Conservation (phyloP, 306 rosid species). For the Elaeagnus macrophylla region DNA sequence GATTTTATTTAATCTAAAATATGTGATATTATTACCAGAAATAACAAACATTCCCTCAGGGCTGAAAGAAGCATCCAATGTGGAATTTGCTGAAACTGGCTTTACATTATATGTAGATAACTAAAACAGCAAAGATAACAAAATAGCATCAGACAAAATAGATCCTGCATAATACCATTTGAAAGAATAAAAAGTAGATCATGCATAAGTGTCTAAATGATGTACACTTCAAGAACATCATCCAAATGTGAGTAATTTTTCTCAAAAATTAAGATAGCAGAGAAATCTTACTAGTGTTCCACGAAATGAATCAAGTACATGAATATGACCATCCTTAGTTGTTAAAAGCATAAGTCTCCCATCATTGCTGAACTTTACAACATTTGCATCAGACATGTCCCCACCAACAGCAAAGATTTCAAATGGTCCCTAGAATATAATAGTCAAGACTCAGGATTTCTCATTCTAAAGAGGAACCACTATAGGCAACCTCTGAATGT, state of each 20-base stretch:
- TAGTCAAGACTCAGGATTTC: conserved; percentile 9
- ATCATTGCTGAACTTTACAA: conserved; percentile 86
- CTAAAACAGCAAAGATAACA: conserved; percentile 32
- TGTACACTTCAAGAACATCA: conserved; percentile 8
- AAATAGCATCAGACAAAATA: no score
- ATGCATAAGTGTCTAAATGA: conserved; percentile 4
- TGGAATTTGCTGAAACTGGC: conserved; percentile 69
- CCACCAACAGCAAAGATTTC: conserved; percentile 86
- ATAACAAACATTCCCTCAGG: conserved; percentile 94
- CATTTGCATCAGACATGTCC: conserved; percentile 87
- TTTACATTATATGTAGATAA: conserved; percentile 66
- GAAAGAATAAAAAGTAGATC: background rate
- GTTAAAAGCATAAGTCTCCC: conserved; percentile 89
- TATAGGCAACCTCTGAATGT: background rate
- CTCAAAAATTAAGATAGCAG: background rate
- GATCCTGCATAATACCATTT: no score
- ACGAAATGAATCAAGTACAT: conserved; percentile 85
- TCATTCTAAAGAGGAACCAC: conserved; percentile 7
- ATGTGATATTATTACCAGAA: conserved; percentile 43
- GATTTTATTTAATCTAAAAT: background rate
- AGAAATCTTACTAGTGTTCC: conserved; percentile 70
- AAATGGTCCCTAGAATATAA: conserved; percentile 70
- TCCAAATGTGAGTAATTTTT: background rate
- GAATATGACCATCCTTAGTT: conserved; percentile 77
- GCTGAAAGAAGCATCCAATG: conserved; percentile 94